phyloP scores from a whole-genome alignment of 2,329 filamentous ascomycete species.

The Diaporthe eres region DNA sequence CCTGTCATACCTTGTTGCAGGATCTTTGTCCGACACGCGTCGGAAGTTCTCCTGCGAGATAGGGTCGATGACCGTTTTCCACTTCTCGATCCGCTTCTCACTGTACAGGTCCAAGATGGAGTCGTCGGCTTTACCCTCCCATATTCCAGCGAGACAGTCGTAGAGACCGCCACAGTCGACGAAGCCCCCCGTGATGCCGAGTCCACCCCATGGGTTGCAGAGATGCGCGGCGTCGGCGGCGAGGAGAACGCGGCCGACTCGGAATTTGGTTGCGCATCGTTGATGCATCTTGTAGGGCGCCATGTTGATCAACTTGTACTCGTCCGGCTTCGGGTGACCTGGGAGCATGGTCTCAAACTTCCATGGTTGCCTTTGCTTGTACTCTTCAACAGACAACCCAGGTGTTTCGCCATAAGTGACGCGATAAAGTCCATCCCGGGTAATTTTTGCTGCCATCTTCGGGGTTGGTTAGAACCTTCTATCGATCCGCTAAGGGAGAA shows the following conservation, averaged over 20 bases:
- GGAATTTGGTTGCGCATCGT: conserved; percentile 68
- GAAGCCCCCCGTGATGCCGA: conserved; percentile 75
- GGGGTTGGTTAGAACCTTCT: neutral
- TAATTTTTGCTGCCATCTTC: conserved; percentile 72
- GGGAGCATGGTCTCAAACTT: conserved; percentile 72
- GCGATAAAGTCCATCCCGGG: conserved; percentile 71
- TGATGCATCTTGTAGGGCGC: conserved; percentile 75
- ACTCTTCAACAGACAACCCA: conserved; percentile 66
- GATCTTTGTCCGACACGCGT: conserved; percentile 58
- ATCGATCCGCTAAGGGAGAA: neutral
- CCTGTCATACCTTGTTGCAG: conserved; percentile 54
- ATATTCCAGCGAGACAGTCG: conserved; percentile 68
- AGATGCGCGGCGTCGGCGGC: conserved; percentile 74
- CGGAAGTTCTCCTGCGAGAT: conserved; percentile 60
- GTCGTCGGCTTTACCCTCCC: conserved; percentile 59
- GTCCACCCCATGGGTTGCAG: conserved; percentile 69
- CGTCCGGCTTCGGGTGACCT: conserved; percentile 68
- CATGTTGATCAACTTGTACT: conserved; percentile 70
- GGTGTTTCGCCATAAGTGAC: conserved; percentile 73
- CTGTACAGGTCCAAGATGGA: conserved; percentile 61
- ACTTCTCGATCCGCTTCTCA: conserved; percentile 62
- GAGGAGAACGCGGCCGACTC: conserved; percentile 69
- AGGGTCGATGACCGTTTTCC: conserved; percentile 59
- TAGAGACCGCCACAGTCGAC: conserved; percentile 74
- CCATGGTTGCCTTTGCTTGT: conserved; percentile 64